Percentiles rank a stretch among this genome's conserved stretches.
phyloP scores from a whole-genome alignment of 768 basidiomycete genomes.

The Brasilioporus rufonigricans region DNA sequence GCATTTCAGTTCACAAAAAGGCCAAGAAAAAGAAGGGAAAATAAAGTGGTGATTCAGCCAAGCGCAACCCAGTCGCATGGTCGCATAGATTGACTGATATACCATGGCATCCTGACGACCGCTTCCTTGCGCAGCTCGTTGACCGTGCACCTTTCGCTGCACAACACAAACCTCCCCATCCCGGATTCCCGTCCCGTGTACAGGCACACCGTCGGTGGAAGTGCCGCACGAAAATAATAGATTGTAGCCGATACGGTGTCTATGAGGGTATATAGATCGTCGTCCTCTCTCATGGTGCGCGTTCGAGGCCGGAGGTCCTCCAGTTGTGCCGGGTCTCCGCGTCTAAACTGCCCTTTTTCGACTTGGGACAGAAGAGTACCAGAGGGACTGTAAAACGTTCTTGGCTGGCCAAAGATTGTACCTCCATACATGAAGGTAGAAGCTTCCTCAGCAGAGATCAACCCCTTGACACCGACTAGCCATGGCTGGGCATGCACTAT shows the following conservation, averaged over 20 bases:
- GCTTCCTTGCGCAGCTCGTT: constrained; percentile 25
- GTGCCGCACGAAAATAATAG: constrained; percentile 24
- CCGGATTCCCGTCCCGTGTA: constrained; percentile 20
- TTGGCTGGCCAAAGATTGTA: constrained; percentile 8
- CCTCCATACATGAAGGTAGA: constrained; percentile 16
- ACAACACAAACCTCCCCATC: constrained; percentile 23
- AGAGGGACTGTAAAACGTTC: constrained; percentile 17
- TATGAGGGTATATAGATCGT: constrained; percentile 22
- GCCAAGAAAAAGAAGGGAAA: background rate
- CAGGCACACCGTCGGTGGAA: constrained; percentile 25
- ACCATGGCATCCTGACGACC: constrained; percentile 24
- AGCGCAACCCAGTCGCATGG: constrained; percentile 26
- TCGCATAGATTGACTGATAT: constrained; percentile 16
- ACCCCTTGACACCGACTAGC: constrained; percentile 25
- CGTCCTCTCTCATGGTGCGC: background rate
- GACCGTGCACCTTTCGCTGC: constrained; percentile 18
- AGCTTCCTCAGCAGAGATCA: constrained; percentile 23
- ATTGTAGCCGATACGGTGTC: constrained; percentile 25
- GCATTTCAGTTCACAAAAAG: too few species aligned
- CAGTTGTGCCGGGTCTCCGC: constrained; percentile 15
- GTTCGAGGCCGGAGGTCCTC: background rate
- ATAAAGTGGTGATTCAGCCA: background rate
- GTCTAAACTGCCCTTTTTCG: constrained; percentile 10
- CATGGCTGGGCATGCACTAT: constrained; percentile 19
- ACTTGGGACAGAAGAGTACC: constrained; percentile 15